Conservation (phyloP, 2,329 filamentous ascomycete species). For the Ophiocordyceps sinensis region DNA sequence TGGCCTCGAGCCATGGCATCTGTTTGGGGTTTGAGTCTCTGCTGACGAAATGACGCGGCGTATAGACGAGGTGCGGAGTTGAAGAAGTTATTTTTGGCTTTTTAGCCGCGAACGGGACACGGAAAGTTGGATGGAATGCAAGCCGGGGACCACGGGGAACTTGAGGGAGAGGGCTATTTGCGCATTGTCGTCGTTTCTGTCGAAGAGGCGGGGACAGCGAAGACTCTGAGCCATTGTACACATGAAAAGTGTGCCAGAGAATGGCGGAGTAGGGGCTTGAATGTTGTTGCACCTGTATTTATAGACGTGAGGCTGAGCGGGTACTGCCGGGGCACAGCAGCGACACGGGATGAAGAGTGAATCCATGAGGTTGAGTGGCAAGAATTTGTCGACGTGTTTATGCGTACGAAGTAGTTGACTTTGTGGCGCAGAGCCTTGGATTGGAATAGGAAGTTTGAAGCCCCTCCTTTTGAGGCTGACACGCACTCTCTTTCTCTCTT, state of each 20-base stretch:
- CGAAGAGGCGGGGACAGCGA: background rate
- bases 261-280: background rate
- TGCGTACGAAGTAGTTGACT: too few relatives aligned
- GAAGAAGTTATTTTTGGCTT: background rate
- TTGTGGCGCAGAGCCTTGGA: too few relatives aligned
- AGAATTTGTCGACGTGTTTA: too few relatives aligned
- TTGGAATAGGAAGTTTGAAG: too few relatives aligned
- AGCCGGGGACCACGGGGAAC: background rate
- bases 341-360: too few relatives aligned
- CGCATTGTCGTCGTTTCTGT: background rate
- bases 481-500: too few relatives aligned
- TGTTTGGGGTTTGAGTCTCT: background rate
- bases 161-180: background rate
- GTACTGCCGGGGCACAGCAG: too few relatives aligned
- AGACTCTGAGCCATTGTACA: background rate
- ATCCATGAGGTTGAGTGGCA: too few relatives aligned
- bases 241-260: background rate
- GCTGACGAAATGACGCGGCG: constrained; percentile 2
- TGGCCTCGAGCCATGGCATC: background rate
- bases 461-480: too few relatives aligned
- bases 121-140: background rate
- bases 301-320: too few relatives aligned
- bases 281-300: too few relatives aligned
- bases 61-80: constrained; percentile 7
- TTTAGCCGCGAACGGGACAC: background rate